Conservation (phyloP, 2,329 filamentous ascomycete species). For the Beauveria asiatica region DNA sequence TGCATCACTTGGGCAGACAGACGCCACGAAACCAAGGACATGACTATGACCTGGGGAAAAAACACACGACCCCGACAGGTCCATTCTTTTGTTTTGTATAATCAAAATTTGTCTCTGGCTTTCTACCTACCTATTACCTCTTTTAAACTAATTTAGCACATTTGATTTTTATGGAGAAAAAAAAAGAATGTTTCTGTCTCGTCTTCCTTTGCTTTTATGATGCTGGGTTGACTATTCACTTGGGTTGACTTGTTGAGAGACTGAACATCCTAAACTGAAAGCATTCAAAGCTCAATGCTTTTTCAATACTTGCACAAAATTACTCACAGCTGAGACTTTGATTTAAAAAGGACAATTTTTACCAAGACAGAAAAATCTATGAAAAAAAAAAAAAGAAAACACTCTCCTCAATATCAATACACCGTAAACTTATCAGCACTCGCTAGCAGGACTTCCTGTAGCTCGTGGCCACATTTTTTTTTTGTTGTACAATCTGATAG, state of each 20-base stretch:
- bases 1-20: background rate
- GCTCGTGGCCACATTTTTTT: no score
- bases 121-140: conserved; percentile 9
- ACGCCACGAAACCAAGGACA: no score
- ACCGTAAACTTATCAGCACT: background rate
- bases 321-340: no score
- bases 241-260: background rate
- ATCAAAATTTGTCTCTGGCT: background rate
- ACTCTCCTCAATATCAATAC: background rate
- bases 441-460: background rate
- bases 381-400: no score
- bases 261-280: no score
- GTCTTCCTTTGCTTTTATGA: no score
- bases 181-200: background rate
- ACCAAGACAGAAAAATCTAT: background rate
- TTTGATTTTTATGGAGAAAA: background rate
- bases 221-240: background rate
- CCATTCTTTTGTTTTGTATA: conserved; percentile 13
- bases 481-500: background rate
- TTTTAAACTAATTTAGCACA: conserved; percentile 15
- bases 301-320: no score
- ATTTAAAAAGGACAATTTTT: no score
- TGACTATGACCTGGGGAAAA: no score
- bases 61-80: conserved; percentile 13
- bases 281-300: no score